Base-by-base conservation (phyloP, 2,329 filamentous ascomycete species). In the Mycosphaerella sp. region DNA sequence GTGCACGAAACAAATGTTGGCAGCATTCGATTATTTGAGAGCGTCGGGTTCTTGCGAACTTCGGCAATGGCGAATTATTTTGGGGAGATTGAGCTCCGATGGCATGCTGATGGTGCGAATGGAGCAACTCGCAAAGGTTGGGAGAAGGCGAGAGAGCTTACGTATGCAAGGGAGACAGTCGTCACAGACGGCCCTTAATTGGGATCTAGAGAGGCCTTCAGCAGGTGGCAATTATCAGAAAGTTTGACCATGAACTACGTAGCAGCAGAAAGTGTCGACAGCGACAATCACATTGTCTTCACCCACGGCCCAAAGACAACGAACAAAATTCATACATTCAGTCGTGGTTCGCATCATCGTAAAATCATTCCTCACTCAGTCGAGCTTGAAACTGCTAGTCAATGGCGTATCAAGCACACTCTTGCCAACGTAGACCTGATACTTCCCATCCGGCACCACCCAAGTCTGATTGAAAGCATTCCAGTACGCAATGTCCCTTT, bases 41-140 rank as follows among this genome's bases (percentile, higher is more conserved):
- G 74, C 28, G 56, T 82, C 9, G 78, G 79, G 0, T 86, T 86
- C 64, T 59, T 61, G 49, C 78, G 73, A 63, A 69, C 74, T 7
- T 64, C 64, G 0, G 72, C 71, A 18, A 69, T 51, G 41, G 71
- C 77, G 21, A 86, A 83, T 66, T 85, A 80, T 66, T 87, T 87
- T 72, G 81, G 81, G 0, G 84, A 87, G 66, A 70, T 83, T 54
- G 84, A 87, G 67, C 62, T 86, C 59, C 66, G 76, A 49, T 68
- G 67, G 64, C 14, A 45, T 13, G 54, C 58, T 12, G 57, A 59
- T 45, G 32, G 56, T 39, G 34, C n/a, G n/a, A n/a, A 37, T 9
- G 49, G 37, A 14, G 41, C 58, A 42, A 44, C 49, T 30, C 45
- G 34, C 17, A 55, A 54, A 40, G 55, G 56, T 7, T 60, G 56